Percentiles rank a stretch among this genome's conserved stretches.
Conservation (phyloP, 768 basidiomycete genomes). For the Serendipita sp. region DNA sequence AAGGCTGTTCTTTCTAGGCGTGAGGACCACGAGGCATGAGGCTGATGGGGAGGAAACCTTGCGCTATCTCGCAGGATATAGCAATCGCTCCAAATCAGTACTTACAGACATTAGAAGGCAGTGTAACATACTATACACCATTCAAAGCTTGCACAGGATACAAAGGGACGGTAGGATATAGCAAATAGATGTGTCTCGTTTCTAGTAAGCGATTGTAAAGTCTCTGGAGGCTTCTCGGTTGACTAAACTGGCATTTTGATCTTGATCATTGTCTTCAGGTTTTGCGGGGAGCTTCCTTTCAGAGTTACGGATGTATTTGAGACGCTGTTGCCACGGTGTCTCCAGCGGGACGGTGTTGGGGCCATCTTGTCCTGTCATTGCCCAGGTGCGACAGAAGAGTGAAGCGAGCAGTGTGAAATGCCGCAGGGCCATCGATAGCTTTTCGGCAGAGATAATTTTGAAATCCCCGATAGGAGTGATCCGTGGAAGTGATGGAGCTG, state of each 20-base stretch:
- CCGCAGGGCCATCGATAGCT: constrained; percentile 71
- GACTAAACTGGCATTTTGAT: not conserved
- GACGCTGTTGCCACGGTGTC: not conserved
- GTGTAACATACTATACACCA: no score
- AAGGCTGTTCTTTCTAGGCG: no score
- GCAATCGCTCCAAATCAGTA: no score
- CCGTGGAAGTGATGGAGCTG: constrained; percentile 79
- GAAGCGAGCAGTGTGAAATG: constrained; percentile 78
- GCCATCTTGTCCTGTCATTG: constrained; percentile 46
- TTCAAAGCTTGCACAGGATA: no score
- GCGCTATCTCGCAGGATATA: no score
- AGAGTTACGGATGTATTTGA: not conserved
- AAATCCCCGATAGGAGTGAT: constrained; percentile 85
- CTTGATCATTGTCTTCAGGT: not conserved
- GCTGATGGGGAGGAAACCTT: no score
- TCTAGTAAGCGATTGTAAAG: not conserved
- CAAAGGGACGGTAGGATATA: not conserved
- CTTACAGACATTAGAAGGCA: no score
- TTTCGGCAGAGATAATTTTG: constrained; percentile 83
- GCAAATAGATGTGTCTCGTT: not conserved
- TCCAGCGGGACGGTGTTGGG: not conserved
- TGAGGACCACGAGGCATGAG: no score
- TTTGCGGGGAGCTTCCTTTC: not conserved
- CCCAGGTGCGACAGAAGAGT: constrained; percentile 78
- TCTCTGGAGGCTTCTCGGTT: not conserved